Base-by-base conservation (phyloP, 352 stramenopile species). In the Globisporangium barbulae region DNA sequence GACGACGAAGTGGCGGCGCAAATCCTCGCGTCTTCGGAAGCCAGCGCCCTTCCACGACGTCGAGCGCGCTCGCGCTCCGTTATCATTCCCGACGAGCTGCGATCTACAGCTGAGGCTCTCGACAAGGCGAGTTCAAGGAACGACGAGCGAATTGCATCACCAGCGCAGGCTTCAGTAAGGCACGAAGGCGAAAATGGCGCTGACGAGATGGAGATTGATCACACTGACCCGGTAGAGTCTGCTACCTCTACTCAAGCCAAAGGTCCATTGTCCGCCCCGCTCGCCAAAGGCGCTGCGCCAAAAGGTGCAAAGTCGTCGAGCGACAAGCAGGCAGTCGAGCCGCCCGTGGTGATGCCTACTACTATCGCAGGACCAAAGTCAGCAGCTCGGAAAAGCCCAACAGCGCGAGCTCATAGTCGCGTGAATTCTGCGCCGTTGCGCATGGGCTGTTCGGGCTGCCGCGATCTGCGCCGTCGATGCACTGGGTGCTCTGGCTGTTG, bases 401-500 rank as follows among this genome's bases (percentile, higher is more conserved):
- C 53, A 41, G 68, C 21, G 61, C 45, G n/a, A 69, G 12, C 60
- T 47, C 59, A 44, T 42, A 67, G 50, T 21, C 58, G 47, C 1
- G 66, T 60, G 22, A 65, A 48, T 15, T 53, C 62, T 13, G 72
- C 74, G 13, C 76, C 83, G 41, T 55, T 89, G 35, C 79, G 79
- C 8, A 85, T 87, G 71, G 78, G 78, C 3, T 93, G 83, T 33
- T 79, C 76, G 22, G 79, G 79, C 0, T 93, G 84, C 37, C 78
- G 78, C 9, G 80, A 93, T 59, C 53, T 76, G 8, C 76, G 78
- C 4, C 76, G 81, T 8, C 77, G 81, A 28, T 93, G 84, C 42
- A 88, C 80, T 0, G 76, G 76, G 8, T 93, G 84, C 56, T 76
- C 68, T 7, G 78, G 77, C 1, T 93, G 84, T 59, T 89, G 78